These are phyloP conservation scores for Sporisorium sorghi DNA, from an alignment of 1,284 basidiomycete genomes.

Conservation along the genomic window DNA sequence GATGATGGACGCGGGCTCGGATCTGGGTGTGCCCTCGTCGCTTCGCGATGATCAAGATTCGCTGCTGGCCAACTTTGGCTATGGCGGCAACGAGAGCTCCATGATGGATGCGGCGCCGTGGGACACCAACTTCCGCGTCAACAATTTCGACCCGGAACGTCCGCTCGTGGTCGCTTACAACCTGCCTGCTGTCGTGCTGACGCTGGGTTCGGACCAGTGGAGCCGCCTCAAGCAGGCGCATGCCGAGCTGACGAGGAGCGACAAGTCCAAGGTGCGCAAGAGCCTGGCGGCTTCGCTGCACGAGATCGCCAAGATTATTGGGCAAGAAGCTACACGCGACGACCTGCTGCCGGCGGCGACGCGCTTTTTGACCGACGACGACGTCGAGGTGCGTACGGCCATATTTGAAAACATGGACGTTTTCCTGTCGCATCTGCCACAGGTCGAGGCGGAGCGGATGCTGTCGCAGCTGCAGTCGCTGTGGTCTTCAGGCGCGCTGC, in stretches of 20 bases:
- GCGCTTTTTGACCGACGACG: constrained; percentile 75
- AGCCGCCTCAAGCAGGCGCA: constrained; percentile 80
- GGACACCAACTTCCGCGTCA: constrained; percentile 47
- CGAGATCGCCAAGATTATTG: constrained; percentile 87
- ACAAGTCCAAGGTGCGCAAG: constrained; percentile 75
- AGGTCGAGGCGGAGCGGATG: constrained; percentile 73
- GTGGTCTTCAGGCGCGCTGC: constrained; percentile 77
- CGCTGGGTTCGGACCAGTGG: constrained; percentile 83
- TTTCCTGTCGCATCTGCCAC: constrained; percentile 74
- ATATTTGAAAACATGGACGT: constrained; percentile 71
- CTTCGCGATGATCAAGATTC: constrained; percentile 31
- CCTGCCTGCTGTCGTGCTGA: constrained; percentile 88
- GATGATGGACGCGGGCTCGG: constrained; percentile 30
- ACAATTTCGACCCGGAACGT: constrained; percentile 75
- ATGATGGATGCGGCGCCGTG: constrained; percentile 38
- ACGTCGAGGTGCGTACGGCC: constrained; percentile 75
- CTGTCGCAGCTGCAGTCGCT: constrained; percentile 74
- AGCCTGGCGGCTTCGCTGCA: constrained; percentile 88
- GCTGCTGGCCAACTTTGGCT: constrained; percentile 51
- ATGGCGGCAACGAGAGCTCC: constrained; percentile 44
- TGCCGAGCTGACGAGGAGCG: constrained; percentile 75
- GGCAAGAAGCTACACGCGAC: constrained; percentile 76
- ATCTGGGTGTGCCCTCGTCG: constrained; percentile 21
- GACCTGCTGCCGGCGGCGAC: constrained; percentile 77
- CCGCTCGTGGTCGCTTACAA: constrained; percentile 92